Percentiles rank a stretch among this genome's conserved stretches.
These are phyloP conservation scores for Coniella lustricola DNA, from an alignment of 2,329 filamentous ascomycete species.

Conservation along the genomic window DNA sequence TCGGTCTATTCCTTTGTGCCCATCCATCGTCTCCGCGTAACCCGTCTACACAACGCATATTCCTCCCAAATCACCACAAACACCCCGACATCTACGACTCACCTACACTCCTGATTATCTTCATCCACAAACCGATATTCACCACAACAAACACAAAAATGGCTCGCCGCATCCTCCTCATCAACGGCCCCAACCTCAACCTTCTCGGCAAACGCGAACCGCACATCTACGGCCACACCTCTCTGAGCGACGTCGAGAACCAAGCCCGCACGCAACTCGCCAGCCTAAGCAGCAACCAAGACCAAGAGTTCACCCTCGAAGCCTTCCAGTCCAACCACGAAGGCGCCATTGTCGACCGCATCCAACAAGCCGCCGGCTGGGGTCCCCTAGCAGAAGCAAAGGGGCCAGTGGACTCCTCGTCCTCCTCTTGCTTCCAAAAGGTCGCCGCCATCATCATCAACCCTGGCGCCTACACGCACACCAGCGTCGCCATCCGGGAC, in stretches of 20 bases:
- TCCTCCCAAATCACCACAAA: not conserved
- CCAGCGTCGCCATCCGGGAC: conserved; percentile 68
- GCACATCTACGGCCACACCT: conserved; percentile 63
- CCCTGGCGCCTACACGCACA: conserved; percentile 68
- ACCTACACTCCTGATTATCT: no score
- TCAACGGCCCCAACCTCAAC: conserved; percentile 81
- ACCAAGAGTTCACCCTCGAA: conserved; percentile 33
- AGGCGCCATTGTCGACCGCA: conserved; percentile 65
- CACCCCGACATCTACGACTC: not conserved
- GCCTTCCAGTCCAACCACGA: conserved; percentile 74
- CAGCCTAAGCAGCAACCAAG: conserved; percentile 28
- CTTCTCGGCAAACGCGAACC: conserved; percentile 71
- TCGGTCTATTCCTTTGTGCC: no score
- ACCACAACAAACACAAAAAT: conserved; percentile 22
- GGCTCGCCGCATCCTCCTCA: conserved; percentile 53
- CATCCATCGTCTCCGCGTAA: no score
- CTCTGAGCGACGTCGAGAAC: conserved; percentile 54
- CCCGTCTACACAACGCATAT: no score
- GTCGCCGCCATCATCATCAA: conserved; percentile 68
- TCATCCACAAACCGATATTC: no score
- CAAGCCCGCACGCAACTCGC: conserved; percentile 42
- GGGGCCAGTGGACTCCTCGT: not conserved
- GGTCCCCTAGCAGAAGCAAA: conserved; percentile 10
- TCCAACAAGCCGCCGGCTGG: conserved; percentile 55
- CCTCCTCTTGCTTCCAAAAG: conserved; percentile 21